A percentile compares a stretch with the other conserved stretches of the same genome.
These are phyloP conservation scores for Ceriops decandra DNA, from an alignment of 345 rosid species.

Conservation along the genomic window DNA sequence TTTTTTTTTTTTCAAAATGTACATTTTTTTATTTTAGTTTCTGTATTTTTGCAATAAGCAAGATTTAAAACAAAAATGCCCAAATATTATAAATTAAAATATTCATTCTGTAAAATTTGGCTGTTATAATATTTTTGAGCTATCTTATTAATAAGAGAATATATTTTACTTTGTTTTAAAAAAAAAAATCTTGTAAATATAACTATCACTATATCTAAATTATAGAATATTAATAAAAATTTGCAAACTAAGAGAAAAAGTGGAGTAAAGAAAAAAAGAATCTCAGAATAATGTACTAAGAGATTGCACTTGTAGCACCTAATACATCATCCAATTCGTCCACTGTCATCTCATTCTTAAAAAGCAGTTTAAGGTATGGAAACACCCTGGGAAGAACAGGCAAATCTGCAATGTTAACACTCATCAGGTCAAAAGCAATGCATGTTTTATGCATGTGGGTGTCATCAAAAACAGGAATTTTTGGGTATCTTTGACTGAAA, in stretches of 20 bases:
- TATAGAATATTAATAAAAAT: too few species aligned
- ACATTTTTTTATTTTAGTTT: too few species aligned
- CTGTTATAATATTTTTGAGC: too few species aligned
- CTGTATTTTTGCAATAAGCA: too few species aligned
- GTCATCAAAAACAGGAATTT: conserved; percentile 76
- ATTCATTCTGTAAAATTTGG: too few species aligned
- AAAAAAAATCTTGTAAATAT: too few species aligned
- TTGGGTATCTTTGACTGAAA: conserved; percentile 97
- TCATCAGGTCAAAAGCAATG: conserved; percentile 92
- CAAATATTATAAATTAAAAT: too few species aligned
- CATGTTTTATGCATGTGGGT: conserved; percentile 83
- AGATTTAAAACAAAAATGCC: too few species aligned
- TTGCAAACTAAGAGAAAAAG: neutral
- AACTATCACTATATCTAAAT: too few species aligned
- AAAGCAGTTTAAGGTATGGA: conserved; percentile 74
- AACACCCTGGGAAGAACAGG: conserved; percentile 74
- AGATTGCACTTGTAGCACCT: conserved; percentile 31
- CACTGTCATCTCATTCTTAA: conserved; percentile 57
- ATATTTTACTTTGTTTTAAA: too few species aligned
- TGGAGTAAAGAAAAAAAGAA: neutral
- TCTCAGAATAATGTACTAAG: neutral
- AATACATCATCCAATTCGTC: conserved; percentile 57
- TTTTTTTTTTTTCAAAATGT: too few species aligned
- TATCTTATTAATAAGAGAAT: too few species aligned
- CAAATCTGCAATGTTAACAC: conserved; percentile 78